Evolutionary conservation across 768 basidiomycete species (phyloP).

Genomic region (Guyanaporus albipodus): DNA sequence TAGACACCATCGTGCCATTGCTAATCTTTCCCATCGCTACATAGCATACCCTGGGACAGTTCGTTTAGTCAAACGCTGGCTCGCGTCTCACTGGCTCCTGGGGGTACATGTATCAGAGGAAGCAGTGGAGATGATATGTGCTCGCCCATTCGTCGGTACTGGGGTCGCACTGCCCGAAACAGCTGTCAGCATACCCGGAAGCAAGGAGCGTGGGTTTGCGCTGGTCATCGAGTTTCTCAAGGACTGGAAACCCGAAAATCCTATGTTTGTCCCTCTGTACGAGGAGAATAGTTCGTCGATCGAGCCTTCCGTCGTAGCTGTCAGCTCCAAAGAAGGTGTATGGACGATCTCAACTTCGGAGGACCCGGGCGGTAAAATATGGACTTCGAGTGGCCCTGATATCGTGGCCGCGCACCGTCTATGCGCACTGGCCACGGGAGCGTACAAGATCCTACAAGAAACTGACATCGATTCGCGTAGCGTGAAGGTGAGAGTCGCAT

Average conservation of each 20-base stretch:
- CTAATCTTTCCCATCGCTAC: conserved; percentile 74
- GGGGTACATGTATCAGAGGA: conserved; percentile 69
- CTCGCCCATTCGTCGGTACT: conserved; percentile 66
- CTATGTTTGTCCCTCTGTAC: conserved; percentile 73
- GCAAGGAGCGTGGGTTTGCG: conserved; percentile 80
- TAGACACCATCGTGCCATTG: conserved; percentile 79
- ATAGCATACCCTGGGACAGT: conserved; percentile 81
- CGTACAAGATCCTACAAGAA: conserved; percentile 54
- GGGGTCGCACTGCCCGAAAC: conserved; percentile 31
- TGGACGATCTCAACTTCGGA: conserved; percentile 80
- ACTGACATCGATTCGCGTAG: conserved; percentile 48
- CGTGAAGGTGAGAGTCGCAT: conserved; percentile 49
- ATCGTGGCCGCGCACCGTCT: conserved; percentile 71
- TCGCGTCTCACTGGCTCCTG: conserved; percentile 86
- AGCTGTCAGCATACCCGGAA: conserved; percentile 53
- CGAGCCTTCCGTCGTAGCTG: conserved; percentile 23
- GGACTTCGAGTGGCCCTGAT: conserved; percentile 69
- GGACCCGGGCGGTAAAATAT: conserved; percentile 69
- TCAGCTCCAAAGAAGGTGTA: conserved; percentile 42
- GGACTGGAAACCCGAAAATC: conserved; percentile 81
- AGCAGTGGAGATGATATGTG: conserved; percentile 82
- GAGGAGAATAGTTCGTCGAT: conserved; percentile 13
- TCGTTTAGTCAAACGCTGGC: conserved; percentile 89
- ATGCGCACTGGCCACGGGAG: conserved; percentile 69
- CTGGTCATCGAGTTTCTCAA: conserved; percentile 66